Percentiles rank a stretch among this genome's conserved stretches.
phyloP scores from a whole-genome alignment of 1,284 basidiomycete genomes.

The Rhodotorula glutinis region DNA sequence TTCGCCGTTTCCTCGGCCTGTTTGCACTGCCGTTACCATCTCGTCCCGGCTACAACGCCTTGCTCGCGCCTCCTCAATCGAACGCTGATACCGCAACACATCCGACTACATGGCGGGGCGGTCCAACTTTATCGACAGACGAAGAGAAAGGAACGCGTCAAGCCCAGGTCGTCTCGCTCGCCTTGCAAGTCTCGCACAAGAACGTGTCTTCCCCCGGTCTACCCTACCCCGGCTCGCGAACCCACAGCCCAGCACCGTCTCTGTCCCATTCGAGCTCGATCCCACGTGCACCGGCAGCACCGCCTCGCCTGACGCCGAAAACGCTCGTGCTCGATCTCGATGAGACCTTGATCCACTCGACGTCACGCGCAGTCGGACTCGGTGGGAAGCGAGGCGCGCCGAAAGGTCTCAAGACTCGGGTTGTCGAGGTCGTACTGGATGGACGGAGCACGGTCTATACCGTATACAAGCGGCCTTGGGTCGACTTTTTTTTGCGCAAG shows the following conservation, averaged over 20 bases:
- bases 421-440: slow-evolving; percentile 91
- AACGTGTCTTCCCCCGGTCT: not conserved
- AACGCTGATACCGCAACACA: not conserved
- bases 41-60: slow-evolving; percentile 14
- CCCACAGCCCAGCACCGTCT: not conserved
- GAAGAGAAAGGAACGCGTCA: slow-evolving; percentile 1
- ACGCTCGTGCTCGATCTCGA: slow-evolving; percentile 94
- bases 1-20: slow-evolving; percentile 31
- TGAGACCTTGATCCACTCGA: slow-evolving; percentile 97
- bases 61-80: slow-evolving; percentile 1
- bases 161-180: slow-evolving; percentile 11
- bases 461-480: slow-evolving; percentile 97
- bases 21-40: slow-evolving; percentile 22
- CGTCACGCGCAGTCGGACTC: slow-evolving; percentile 50
- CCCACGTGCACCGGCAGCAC: slow-evolving; percentile 10
- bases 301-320: slow-evolving; percentile 59
- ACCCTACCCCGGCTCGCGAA: not conserved
- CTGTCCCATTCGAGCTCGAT: slow-evolving; percentile 7
- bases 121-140: not conserved
- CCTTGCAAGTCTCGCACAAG: not conserved
- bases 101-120: not conserved
- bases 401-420: slow-evolving; percentile 61
- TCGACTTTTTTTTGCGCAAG: slow-evolving; percentile 91
- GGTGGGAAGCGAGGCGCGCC: slow-evolving; percentile 6
- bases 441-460: slow-evolving; percentile 90